Evolutionary conservation across 2,329 filamentous ascomycete species (phyloP).

Genomic region (Lasiodiplodia theobromae): DNA sequence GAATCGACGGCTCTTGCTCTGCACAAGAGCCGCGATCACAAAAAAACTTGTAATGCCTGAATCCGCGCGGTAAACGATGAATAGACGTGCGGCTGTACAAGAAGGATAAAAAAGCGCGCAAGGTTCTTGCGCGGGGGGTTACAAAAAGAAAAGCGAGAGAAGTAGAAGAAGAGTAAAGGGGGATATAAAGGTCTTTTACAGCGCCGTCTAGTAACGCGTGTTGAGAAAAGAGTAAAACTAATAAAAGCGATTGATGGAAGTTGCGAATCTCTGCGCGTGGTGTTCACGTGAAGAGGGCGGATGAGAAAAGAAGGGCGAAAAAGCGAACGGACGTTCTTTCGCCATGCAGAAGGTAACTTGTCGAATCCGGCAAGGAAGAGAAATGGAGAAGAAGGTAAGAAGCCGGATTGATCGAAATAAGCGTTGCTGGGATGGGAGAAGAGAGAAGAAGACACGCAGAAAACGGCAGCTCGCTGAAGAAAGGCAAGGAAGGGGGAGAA

Average conservation of each 20-base stretch:
- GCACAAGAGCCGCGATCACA: background rate
- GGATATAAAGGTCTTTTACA: conserved; percentile 3
- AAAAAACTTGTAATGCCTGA: background rate
- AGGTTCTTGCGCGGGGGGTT: no score
- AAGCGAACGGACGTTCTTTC: background rate
- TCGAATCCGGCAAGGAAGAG: background rate
- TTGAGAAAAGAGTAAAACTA: background rate
- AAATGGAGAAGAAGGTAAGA: background rate
- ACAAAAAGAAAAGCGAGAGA: background rate
- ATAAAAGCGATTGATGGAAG: background rate
- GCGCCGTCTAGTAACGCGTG: background rate
- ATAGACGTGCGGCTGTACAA: conserved; percentile 9
- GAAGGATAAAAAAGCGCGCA: background rate
- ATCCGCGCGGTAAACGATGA: background rate
- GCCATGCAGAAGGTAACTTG: background rate
- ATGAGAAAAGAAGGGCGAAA: background rate
- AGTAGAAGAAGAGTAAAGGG: background rate
- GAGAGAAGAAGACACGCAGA: background rate
- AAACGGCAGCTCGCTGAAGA: background rate
- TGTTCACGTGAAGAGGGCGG: background rate
- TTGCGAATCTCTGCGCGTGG: background rate
- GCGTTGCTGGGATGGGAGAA: background rate
- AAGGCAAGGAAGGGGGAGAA: background rate
- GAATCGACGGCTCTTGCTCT: background rate
- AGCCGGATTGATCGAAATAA: background rate